Evolutionary conservation across 2,329 filamentous ascomycete species (phyloP), one percentile per base, ranked within the genome.

Genomic region (Fusarium sp.): DNA sequence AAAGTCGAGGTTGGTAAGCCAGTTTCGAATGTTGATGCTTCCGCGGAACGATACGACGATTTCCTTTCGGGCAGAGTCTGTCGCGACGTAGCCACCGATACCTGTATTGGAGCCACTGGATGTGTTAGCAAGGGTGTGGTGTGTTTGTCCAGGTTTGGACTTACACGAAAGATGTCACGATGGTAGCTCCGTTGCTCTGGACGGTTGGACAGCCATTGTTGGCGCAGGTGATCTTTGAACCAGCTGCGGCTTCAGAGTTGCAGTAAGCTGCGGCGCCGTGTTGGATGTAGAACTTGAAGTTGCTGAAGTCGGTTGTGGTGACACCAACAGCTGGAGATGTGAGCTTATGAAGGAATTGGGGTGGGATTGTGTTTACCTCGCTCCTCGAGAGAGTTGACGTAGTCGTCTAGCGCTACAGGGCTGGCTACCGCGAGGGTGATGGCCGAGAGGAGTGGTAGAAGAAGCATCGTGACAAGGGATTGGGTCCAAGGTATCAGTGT

Each of bases 21-120:
- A 92, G 84, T 93, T 93, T 58, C 86, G 85, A 68, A 91, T 75
- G 48, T 87, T 89, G 67, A 81, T 80, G 56, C 87, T 89, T 73
- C 92, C 91, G 45, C 90, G 87, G 81, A 91, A 85, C 38, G 89
- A 85, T 47, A 92, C 79, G 54, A 93, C 87, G 67, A 93, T 89
- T 65, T 89, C 83, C 62, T 84, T 75, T 71, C 84, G 85, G 30
- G 78, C 79, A 24, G 82, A 71, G 78, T 91, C 89, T 28, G 85
- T 81, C 32, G 86, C 84, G 28, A 90, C 83, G 65, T 88, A 88
- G 64, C 87, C 88, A 41, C 85, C 80, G 50, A 87, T 83, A 65
- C 87, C 87, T 6, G 86, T 85, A 32, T 76, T 38, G 15, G 69
- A 53, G 12, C 84, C 86, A 30, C 85, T 87, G 54, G 38, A 67